A percentile compares a stretch with the other conserved stretches of the same genome.
Evolutionary conservation across 352 stramenopile genomes (phyloP).

Genomic region (Pythium apleroticum): DNA sequence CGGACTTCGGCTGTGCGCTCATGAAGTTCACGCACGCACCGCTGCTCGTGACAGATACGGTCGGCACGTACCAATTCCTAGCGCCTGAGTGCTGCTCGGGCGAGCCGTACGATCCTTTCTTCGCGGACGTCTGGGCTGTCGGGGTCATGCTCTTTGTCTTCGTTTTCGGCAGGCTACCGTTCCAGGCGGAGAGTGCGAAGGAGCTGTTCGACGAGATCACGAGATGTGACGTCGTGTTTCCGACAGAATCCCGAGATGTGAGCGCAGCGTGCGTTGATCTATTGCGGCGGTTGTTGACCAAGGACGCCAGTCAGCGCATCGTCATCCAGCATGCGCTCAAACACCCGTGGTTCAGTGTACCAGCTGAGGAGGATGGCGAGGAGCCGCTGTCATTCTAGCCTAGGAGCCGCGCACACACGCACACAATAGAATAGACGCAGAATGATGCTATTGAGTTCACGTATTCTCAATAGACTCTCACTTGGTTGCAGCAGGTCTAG

Average conservation of each 20-base stretch:
- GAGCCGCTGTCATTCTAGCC: conserved; percentile 73
- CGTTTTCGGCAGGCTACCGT: conserved; percentile 79
- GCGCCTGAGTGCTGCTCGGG: conserved; percentile 87
- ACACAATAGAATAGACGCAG: not conserved
- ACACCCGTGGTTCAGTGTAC: conserved; percentile 59
- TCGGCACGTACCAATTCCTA: conserved; percentile 90
- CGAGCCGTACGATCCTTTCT: conserved; percentile 80
- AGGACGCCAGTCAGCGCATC: conserved; percentile 53
- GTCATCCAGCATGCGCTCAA: conserved; percentile 45
- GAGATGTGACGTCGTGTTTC: conserved; percentile 41
- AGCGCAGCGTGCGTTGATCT: conserved; percentile 42
- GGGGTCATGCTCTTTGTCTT: conserved; percentile 88
- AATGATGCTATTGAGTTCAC: too few species aligned
- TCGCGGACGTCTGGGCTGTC: conserved; percentile 84
- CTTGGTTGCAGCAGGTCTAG: conserved; percentile 20
- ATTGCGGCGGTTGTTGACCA: conserved; percentile 49
- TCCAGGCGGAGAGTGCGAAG: conserved; percentile 64
- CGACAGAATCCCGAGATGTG: conserved; percentile 23
- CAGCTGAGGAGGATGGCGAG: conserved; percentile 39
- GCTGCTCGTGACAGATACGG: conserved; percentile 65
- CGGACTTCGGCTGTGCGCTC: conserved; percentile 88
- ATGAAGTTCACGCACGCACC: conserved; percentile 1
- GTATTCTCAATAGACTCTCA: too few species aligned
- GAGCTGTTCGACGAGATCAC: conserved; percentile 83
- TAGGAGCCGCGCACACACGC: not conserved